Evolutionary conservation across 1,284 basidiomycete genomes (phyloP).

Genomic region (Gastroboletus turbinatus): DNA sequence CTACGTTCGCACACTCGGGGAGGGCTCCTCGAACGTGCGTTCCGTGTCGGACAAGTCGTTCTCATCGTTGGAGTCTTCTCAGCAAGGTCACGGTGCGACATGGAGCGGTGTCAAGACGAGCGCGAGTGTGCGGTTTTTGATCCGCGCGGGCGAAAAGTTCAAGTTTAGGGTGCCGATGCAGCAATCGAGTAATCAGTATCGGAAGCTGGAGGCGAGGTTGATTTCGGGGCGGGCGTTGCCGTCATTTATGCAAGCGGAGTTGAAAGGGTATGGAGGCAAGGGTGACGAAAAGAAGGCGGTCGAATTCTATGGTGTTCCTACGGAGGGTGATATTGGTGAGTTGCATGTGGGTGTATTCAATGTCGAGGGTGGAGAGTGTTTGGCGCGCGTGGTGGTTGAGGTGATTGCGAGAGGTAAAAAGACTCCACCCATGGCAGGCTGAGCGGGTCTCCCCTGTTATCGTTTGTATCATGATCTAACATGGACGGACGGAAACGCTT

Average conservation of each 20-base stretch:
- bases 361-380: conserved; percentile 46
- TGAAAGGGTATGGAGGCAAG: conserved; percentile 39
- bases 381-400: conserved; percentile 57
- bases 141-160: conserved; percentile 60
- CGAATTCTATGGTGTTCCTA: conserved; percentile 59
- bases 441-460: conserved; percentile 25
- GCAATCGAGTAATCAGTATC: conserved; percentile 17
- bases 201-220: conserved; percentile 48
- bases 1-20: conserved; percentile 68
- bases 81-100: conserved; percentile 33
- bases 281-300: conserved; percentile 44
- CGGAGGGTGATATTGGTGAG: conserved; percentile 52
- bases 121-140: conserved; percentile 41
- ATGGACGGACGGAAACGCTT: background rate
- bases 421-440: conserved; percentile 25
- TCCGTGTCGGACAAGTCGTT: conserved; percentile 49
- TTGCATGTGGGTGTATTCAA: conserved; percentile 58
- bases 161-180: conserved; percentile 52
- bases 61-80: conserved; percentile 60
- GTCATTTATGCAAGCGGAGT: conserved; percentile 54
- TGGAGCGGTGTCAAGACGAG: conserved; percentile 31
- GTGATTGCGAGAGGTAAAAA: conserved; percentile 50
- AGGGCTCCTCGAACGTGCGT: conserved; percentile 45
- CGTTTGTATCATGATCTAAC: conserved; percentile 17
- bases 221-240: conserved; percentile 57